phyloP scores from a whole-genome alignment of 768 basidiomycete genomes.

The Phaffia australis region DNA sequence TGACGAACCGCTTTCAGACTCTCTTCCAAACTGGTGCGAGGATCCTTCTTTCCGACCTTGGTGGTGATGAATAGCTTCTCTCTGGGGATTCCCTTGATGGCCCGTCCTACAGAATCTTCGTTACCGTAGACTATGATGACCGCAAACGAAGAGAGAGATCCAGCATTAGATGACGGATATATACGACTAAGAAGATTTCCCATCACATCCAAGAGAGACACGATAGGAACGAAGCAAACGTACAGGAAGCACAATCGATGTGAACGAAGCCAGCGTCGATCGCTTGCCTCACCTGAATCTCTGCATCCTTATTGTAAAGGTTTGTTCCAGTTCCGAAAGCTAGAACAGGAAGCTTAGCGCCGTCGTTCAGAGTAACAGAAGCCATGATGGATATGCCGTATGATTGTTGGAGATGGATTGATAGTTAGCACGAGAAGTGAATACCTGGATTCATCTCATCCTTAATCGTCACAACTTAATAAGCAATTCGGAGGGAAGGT shows the following conservation, averaged over 20 bases:
- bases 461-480: no score
- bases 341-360: conserved; percentile 6
- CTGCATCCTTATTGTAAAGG: conserved; percentile 27
- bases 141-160: neutral
- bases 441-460: no score
- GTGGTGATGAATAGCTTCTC: conserved; percentile 32
- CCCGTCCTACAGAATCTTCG: conserved; percentile 31
- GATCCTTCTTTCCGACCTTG: conserved; percentile 28
- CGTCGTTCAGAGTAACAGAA: conserved; percentile 26
- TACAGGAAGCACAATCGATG: conserved; percentile 29
- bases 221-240: neutral
- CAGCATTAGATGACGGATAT: no score
- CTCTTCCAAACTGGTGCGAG: conserved; percentile 20
- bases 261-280: conserved; percentile 28
- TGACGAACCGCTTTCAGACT: conserved; percentile 26
- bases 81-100: conserved; percentile 28
- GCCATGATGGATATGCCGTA: neutral
- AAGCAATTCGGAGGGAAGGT: no score
- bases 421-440: no score
- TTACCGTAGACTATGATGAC: conserved; percentile 27
- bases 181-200: neutral
- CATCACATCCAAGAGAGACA: neutral
- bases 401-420: no score
- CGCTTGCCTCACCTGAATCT: conserved; percentile 25
- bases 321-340: conserved; percentile 27